Percentiles rank a stretch among this genome's conserved stretches.
phyloP scores from a whole-genome alignment of 108 stramenopile species.

The Skeletonema potamos region DNA sequence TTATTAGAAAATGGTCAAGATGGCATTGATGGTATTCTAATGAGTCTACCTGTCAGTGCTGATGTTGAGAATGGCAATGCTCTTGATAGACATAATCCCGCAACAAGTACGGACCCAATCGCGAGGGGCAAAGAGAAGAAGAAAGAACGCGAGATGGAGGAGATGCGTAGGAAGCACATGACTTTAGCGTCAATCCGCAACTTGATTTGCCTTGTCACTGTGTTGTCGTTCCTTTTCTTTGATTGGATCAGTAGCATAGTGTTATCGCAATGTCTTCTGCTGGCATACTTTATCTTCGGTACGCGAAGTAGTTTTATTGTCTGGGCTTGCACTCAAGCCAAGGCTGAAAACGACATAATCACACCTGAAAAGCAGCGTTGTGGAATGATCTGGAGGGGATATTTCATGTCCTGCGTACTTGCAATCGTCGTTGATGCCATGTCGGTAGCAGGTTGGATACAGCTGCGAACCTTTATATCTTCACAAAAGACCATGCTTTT shows the following conservation, averaged over 20 bases:
- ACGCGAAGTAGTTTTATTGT: constrained; percentile 30
- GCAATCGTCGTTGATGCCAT: constrained; percentile 52
- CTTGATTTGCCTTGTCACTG: constrained; percentile 16
- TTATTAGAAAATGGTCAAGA: constrained; percentile 1
- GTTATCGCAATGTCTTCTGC: constrained; percentile 22
- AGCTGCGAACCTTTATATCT: constrained; percentile 16
- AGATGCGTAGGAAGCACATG: constrained; percentile 23
- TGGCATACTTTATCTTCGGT: constrained; percentile 33
- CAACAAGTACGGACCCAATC: constrained; percentile 16
- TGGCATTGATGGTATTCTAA: not conserved
- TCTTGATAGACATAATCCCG: not conserved
- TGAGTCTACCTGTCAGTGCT: not conserved
- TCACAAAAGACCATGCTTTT: not conserved
- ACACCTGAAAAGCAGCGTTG: constrained; percentile 29
- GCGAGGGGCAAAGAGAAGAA: constrained; percentile 22
- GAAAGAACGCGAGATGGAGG: constrained; percentile 35
- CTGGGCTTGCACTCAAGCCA: constrained; percentile 27
- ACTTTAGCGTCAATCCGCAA: constrained; percentile 26
- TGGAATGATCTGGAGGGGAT: constrained; percentile 59
- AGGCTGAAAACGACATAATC: constrained; percentile 29
- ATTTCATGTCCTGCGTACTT: constrained; percentile 36
- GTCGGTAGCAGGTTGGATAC: constrained; percentile 60
- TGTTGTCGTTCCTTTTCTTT: constrained; percentile 27
- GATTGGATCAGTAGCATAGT: constrained; percentile 7
- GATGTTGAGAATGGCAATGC: not conserved